A percentile compares a stretch with the other conserved stretches of the same genome.
Evolutionary conservation across 306 rosid species (phyloP).

Genomic region (Lathyrus aphaca): DNA sequence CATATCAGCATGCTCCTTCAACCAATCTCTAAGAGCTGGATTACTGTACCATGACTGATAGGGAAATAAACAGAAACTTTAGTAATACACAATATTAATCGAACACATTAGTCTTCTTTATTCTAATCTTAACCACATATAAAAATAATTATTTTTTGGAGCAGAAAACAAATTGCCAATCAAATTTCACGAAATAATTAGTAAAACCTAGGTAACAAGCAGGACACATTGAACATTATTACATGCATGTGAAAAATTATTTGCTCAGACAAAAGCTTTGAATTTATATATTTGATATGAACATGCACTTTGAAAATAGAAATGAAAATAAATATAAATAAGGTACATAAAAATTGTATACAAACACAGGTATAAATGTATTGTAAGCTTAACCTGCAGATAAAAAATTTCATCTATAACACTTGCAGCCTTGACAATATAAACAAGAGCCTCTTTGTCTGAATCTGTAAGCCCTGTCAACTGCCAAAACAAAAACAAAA

Average conservation of each 20-base stretch:
- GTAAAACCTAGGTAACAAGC: constrained; percentile 26
- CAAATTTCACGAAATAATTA: constrained; percentile 28
- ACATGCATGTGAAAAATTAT: constrained; percentile 31
- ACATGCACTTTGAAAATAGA: constrained; percentile 1
- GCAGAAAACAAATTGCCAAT: constrained; percentile 30
- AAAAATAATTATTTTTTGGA: constrained; percentile 8
- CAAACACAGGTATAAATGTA: constrained; percentile 4
- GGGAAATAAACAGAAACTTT: constrained; percentile 35
- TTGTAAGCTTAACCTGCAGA: constrained; percentile 64
- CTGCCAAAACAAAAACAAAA: no score
- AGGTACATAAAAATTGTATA: constrained; percentile 25
- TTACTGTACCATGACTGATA: constrained; percentile 82
- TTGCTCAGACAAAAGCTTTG: constrained; percentile 25
- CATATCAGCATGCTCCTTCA: constrained; percentile 68
- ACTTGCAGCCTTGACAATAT: no score
- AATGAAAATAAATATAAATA: constrained; percentile 15
- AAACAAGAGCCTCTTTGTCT: no score
- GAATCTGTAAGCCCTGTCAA: no score
- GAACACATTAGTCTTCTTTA: constrained; percentile 18
- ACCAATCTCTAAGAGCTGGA: constrained; percentile 84
- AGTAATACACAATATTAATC: constrained; percentile 30
- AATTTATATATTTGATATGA: constrained; percentile 25
- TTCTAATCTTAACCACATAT: constrained; percentile 27
- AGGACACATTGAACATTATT: constrained; percentile 26
- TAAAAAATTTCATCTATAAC: constrained; percentile 36